A percentile compares a stretch with the other conserved stretches of the same genome.
These are phyloP conservation scores for Oryza glumipatula DNA, from an alignment of 176 grass and related monocot genomes.

Conservation along the genomic window DNA sequence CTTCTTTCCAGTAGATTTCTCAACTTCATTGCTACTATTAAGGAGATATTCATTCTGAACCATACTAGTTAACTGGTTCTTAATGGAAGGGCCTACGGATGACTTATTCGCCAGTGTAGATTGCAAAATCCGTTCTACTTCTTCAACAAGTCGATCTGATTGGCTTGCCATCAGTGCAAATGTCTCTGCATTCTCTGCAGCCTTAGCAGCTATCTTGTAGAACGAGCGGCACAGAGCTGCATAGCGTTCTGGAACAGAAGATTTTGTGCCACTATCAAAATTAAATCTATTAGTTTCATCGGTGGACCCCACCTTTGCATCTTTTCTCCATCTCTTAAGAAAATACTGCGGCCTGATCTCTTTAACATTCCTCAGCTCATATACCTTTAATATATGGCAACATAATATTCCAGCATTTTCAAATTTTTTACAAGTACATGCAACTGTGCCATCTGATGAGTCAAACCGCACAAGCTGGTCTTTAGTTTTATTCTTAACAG, in stretches of 20 bases:
- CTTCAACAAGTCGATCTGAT: slow-evolving; percentile 70
- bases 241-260: slow-evolving; percentile 60
- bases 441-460: slow-evolving; percentile 60
- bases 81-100: slow-evolving; percentile 52
- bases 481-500: slow-evolving; percentile 72
- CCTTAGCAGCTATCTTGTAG: slow-evolving; percentile 79
- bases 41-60: slow-evolving; percentile 49
- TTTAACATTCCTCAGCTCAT: slow-evolving; percentile 74
- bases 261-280: slow-evolving; percentile 48
- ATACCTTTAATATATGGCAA: slow-evolving; percentile 91
- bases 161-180: slow-evolving; percentile 68
- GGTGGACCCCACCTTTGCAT: slow-evolving; percentile 55
- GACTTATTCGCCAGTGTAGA: slow-evolving; percentile 52
- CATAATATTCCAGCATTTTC: slow-evolving; percentile 80
- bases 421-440: slow-evolving; percentile 86
- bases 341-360: slow-evolving; percentile 76
- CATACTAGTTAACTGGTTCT: slow-evolving; percentile 49
- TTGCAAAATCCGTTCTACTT: slow-evolving; percentile 69
- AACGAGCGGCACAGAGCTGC: slow-evolving; percentile 68
- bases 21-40: slow-evolving; percentile 49
- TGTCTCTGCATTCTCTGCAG: slow-evolving; percentile 72
- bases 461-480: slow-evolving; percentile 76
- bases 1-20: slow-evolving; percentile 59
- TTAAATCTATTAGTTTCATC: slow-evolving; percentile 48
- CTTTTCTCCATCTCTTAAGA: slow-evolving; percentile 85